Conservation (phyloP, 2,329 filamentous ascomycete genomes). For the Fusarium circinatum region DNA sequence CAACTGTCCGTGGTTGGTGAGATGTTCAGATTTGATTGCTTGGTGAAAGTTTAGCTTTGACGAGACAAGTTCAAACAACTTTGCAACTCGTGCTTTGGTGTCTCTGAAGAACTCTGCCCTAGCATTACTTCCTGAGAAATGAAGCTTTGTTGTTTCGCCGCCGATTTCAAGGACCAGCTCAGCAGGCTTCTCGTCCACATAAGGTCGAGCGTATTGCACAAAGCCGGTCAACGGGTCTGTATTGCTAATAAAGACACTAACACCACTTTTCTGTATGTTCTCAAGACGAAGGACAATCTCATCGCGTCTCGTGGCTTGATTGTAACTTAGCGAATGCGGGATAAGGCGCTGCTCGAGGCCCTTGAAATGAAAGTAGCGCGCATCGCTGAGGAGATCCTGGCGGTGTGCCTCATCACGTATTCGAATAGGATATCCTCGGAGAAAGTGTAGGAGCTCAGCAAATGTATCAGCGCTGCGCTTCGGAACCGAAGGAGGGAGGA, state of each 20-base stretch:
- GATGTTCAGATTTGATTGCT: slow-evolving; percentile 59
- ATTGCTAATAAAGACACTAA: slow-evolving; percentile 67
- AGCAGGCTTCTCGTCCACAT: slow-evolving; percentile 77
- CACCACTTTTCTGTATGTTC: slow-evolving; percentile 88
- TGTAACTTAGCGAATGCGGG: slow-evolving; percentile 79
- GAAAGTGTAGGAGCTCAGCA: slow-evolving; percentile 80
- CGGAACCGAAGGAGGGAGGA: slow-evolving; percentile 83
- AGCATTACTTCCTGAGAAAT: slow-evolving; percentile 52
- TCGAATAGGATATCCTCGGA: slow-evolving; percentile 84
- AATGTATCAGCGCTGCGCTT: slow-evolving; percentile 87
- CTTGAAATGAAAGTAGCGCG: slow-evolving; percentile 92
- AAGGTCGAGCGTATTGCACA: slow-evolving; percentile 86
- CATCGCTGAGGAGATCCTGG: slow-evolving; percentile 81
- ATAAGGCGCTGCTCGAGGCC: slow-evolving; percentile 90
- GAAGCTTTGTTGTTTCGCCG: slow-evolving; percentile 69
- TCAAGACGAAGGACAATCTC: slow-evolving; percentile 86
- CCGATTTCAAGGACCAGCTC: slow-evolving; percentile 86
- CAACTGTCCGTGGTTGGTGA: slow-evolving; percentile 64
- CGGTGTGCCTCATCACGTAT: slow-evolving; percentile 83
- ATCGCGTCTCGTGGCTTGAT: slow-evolving; percentile 71
- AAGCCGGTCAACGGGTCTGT: slow-evolving; percentile 55
- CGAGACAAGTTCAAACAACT: slow-evolving; percentile 82
- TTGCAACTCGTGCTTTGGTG: slow-evolving; percentile 74
- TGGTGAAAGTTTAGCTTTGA: slow-evolving; percentile 78
- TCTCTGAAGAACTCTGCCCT: slow-evolving; percentile 80